Evolutionary conservation across 345 rosid genomes (phyloP).

Genomic region (Carallia pectinifolia): DNA sequence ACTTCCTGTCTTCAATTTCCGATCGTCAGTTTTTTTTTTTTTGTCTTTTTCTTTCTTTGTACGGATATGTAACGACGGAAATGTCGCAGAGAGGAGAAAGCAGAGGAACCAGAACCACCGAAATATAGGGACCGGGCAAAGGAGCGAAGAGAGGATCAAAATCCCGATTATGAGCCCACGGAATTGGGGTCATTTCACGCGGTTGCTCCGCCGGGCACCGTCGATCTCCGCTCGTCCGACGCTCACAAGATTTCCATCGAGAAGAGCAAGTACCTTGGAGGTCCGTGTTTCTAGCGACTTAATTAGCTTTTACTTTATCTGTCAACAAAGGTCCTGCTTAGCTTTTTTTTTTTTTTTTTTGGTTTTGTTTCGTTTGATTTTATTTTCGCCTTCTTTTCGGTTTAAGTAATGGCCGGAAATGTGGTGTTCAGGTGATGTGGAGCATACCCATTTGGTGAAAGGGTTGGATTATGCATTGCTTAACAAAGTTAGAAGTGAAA

Average conservation of each 20-base stretch:
- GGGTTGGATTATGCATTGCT: constrained; percentile 93
- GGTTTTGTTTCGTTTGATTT: not conserved
- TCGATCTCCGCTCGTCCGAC: constrained; percentile 72
- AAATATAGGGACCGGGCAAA: constrained; percentile 91
- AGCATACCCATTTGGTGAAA: constrained; percentile 96
- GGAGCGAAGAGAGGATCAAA: constrained; percentile 95
- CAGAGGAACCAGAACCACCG: constrained; percentile 71
- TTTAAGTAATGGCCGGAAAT: constrained; percentile 8
- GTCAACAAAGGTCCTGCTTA: too few relatives aligned
- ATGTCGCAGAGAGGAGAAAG: constrained; percentile 77
- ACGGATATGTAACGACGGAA: not conserved
- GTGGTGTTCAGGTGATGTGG: constrained; percentile 72
- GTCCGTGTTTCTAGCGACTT: constrained; percentile 36
- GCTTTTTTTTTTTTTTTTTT: too few relatives aligned
- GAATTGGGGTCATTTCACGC: constrained; percentile 91
- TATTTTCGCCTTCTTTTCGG: not conserved
- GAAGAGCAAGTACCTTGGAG: constrained; percentile 99
- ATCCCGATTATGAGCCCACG: constrained; percentile 85
- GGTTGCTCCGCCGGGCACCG: constrained; percentile 90
- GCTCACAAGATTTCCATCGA: constrained; percentile 88
- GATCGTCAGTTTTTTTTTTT: too few relatives aligned
- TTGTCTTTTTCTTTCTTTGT: not conserved
- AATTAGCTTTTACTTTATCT: not conserved
- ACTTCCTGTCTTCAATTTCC: not conserved
- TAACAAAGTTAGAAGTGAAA: constrained; percentile 90